A percentile compares a stretch with the other conserved stretches of the same genome.
Conservation (phyloP, 1,139 yeast genomes). For the Protomyces arabidopsidicola region DNA sequence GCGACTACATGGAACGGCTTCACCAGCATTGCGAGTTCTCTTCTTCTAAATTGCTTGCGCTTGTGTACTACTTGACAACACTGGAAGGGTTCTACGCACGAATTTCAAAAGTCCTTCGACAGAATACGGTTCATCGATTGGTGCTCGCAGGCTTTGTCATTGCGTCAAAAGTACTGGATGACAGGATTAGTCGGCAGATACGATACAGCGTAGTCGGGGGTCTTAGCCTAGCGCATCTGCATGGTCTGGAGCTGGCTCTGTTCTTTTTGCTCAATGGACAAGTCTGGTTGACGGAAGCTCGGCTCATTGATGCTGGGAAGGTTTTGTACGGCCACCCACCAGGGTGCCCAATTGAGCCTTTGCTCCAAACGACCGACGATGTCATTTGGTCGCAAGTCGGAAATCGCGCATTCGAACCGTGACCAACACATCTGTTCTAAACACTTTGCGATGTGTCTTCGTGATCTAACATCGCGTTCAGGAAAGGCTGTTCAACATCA, state of each 20-base stretch:
- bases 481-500: not conserved
- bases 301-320: conserved; percentile 15
- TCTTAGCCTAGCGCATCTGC: conserved; percentile 15
- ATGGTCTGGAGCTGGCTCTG: conserved; percentile 24
- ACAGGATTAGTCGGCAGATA: conserved; percentile 16
- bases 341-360: conserved; percentile 8
- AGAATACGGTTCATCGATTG: conserved; percentile 15
- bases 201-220: conserved; percentile 24
- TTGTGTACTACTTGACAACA: conserved; percentile 11
- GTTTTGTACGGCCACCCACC: not conserved
- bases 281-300: conserved; percentile 16
- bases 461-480: not conserved
- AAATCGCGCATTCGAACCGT: conserved; percentile 2
- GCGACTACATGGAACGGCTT: conserved; percentile 16
- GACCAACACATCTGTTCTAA: not conserved
- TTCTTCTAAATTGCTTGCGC: conserved; percentile 14
- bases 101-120: conserved; percentile 13
- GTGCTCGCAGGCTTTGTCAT: conserved; percentile 16
- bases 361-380: conserved; percentile 7
- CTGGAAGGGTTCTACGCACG: conserved; percentile 10
- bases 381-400: conserved; percentile 26
- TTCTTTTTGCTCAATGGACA: conserved; percentile 21
- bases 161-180: conserved; percentile 23
- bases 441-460: not conserved
- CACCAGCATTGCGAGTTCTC: conserved; percentile 22